Evolutionary conservation across 805 yeast genomes (phyloP), one percentile per base, ranked within the genome.

Genomic region (Nakazawaea populi): DNA sequence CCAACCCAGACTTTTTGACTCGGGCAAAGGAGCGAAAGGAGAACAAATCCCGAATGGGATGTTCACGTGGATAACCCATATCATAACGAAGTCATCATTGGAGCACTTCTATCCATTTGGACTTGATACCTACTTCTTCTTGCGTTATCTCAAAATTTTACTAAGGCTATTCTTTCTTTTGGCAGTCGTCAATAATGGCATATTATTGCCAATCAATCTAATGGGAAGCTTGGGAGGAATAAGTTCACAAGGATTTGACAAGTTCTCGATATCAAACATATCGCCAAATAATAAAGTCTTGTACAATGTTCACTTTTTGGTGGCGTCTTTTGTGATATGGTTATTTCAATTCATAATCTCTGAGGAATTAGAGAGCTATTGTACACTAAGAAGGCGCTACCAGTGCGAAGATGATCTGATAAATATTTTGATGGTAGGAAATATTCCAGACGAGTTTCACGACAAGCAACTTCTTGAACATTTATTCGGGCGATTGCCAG

Each of bases 91-190:
- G 24, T 71, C 73, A 1, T 6, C 61, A 6, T 67, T 79, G 5
- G 68, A 71, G 7, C 66, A 69, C 31, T 83, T 79, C 57, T 60
- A 73, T 30, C 64, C 70, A 1, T 66, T 76, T 54, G 95, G 96
- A 0, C 61, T 87, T 6, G 96, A 89, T 63, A 82, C 90, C 0
- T 88, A 85, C 61, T 83, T 85, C 59, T 84, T 87, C 55, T 58
- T 88, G 2, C 64, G 96, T 46, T 88, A 77, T 57, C 59, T 89
- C 44, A 63, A 70, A 46, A 66, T 83, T 4, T 59, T 86, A 9
- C 59, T 80, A 34, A 54, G 75, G 1, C 70, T 84, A 44, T 85
- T 84, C 58, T 57, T 69, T 1, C 72, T 75, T 0, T 62, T 85
- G 27, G 83, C 88, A 0, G 47, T 76, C 0, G 52, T 85, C 9